These are phyloP conservation scores for Chiua sp. DNA, from an alignment of 1,284 basidiomycete genomes.

Conservation along the genomic window DNA sequence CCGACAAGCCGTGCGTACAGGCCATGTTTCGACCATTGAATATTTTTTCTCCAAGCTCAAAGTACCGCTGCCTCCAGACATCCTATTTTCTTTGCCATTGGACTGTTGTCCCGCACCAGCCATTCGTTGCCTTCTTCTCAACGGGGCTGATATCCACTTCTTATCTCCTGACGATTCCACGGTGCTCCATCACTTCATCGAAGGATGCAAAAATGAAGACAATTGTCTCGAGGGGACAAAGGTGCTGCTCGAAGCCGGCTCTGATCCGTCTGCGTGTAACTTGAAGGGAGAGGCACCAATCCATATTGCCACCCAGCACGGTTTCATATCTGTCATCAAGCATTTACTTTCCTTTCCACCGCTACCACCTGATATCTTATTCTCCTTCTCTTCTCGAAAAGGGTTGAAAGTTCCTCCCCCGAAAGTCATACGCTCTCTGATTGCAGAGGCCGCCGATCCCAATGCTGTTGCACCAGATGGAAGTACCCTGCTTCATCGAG, in stretches of 20 bases:
- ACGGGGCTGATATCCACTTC: neutral
- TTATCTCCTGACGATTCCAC: conserved; percentile 2
- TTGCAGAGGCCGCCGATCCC: neutral
- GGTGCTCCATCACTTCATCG: neutral
- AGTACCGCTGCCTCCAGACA: conserved; percentile 3
- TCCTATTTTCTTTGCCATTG: neutral
- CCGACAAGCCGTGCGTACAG: neutral
- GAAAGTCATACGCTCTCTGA: neutral
- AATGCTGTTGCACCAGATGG: neutral
- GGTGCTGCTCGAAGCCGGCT: conserved; percentile 7
- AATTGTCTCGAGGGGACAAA: neutral
- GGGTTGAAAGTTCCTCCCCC: too few relatives aligned
- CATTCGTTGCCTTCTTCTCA: neutral
- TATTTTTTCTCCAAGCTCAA: neutral
- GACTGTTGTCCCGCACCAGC: neutral
- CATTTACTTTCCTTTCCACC: conserved; percentile 3
- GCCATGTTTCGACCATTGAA: conserved; percentile 1
- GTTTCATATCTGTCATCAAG: neutral
- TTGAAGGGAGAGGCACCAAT: conserved; percentile 2
- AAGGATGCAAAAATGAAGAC: neutral
- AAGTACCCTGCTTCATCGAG: conserved; percentile 6
- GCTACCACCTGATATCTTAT: conserved; percentile 11
- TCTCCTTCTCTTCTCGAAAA: neutral
- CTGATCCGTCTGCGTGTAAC: conserved; percentile 8
- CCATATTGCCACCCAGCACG: neutral